Conservation (phyloP, 345 rosid genomes). For the Citropsis articulata region DNA sequence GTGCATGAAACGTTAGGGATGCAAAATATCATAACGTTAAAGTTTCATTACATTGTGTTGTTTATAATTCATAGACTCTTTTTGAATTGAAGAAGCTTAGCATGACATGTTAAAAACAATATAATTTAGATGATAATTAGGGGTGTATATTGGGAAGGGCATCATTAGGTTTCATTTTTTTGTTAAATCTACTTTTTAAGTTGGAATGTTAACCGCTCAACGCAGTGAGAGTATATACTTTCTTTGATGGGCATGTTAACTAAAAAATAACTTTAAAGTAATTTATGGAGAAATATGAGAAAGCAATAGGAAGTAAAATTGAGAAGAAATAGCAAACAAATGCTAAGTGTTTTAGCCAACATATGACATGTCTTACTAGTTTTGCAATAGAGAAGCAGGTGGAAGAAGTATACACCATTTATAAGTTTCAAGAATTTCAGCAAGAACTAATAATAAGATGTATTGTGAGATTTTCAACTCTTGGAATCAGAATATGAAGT, state of each 20-base stretch:
- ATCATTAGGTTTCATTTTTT: background rate
- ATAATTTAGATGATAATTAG: background rate
- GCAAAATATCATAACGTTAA: background rate
- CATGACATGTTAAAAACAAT: background rate
- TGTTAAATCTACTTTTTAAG: background rate
- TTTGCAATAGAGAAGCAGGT: background rate
- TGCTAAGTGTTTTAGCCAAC: background rate
- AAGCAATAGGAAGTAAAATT: background rate
- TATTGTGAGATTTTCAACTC: no score
- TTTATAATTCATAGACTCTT: no score
- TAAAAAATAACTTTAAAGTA: no score
- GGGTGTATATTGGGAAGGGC: background rate
- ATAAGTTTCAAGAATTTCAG: background rate
- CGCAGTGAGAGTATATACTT: no score
- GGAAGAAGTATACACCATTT: background rate
- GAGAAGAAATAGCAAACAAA: background rate
- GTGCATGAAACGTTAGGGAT: background rate
- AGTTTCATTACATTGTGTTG: no score
- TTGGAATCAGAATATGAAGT: no score
- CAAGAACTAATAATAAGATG: no score
- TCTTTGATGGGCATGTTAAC: no score
- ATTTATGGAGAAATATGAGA: no score
- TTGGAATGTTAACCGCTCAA: no score
- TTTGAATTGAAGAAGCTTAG: no score
- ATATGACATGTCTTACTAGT: accelerated